These are phyloP conservation scores for Suillus subluteus DNA, from an alignment of 768 basidiomycete genomes.

Conservation along the genomic window DNA sequence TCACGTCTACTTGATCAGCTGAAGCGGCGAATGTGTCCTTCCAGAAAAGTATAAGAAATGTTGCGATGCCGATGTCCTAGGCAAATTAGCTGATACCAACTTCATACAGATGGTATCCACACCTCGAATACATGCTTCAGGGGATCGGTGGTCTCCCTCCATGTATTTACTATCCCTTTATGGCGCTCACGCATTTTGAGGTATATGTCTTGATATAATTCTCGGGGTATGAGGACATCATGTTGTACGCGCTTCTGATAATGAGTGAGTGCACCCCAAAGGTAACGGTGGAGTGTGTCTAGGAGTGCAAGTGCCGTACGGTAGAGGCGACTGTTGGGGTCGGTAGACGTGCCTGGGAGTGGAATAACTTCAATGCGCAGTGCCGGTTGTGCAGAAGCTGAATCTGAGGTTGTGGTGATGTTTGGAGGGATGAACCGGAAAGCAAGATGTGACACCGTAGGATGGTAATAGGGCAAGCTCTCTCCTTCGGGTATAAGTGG, in stretches of 20 bases:
- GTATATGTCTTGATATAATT: constrained; percentile 89
- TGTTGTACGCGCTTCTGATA: constrained; percentile 89
- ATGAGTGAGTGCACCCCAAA: constrained; percentile 79
- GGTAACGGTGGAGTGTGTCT: constrained; percentile 84
- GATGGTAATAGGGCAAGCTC: constrained; percentile 88
- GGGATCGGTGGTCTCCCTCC: constrained; percentile 86
- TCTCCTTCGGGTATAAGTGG: constrained; percentile 52
- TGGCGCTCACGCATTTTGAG: constrained; percentile 84
- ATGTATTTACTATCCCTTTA: constrained; percentile 71
- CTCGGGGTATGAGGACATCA: constrained; percentile 76
- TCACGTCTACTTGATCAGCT: constrained; percentile 8
- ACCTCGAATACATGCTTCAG: constrained; percentile 91
- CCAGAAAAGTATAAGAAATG: constrained; percentile 92
- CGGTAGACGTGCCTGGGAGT: constrained; percentile 46
- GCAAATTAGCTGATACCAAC: neutral
- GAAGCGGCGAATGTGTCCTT: constrained; percentile 59
- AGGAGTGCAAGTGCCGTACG: constrained; percentile 82
- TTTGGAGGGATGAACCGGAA: constrained; percentile 65
- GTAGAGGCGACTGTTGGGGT: constrained; percentile 67
- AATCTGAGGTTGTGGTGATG: constrained; percentile 27
- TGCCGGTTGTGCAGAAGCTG: constrained; percentile 16
- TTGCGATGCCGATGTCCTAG: constrained; percentile 94
- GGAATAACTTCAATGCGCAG: constrained; percentile 66
- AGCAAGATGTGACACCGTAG: constrained; percentile 76
- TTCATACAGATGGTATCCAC: constrained; percentile 17